A percentile compares a stretch with the other conserved stretches of the same genome.
Evolutionary conservation across 106 monocot species (phyloP).

Genomic region (Allium cepa): DNA sequence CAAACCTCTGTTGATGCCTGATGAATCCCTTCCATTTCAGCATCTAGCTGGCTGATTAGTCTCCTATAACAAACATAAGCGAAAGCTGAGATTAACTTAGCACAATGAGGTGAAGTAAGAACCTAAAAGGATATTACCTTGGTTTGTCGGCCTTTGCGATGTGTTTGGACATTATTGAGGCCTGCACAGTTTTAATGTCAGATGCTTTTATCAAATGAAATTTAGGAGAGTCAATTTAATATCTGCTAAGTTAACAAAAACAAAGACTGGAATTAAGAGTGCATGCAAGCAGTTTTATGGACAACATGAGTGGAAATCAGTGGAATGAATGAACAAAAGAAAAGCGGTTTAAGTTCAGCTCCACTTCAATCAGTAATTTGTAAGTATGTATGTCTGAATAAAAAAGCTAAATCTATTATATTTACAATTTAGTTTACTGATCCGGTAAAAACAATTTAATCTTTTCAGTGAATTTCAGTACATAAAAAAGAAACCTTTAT

Average conservation of each 20-base stretch:
- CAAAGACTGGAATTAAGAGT: too few species aligned
- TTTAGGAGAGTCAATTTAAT: not conserved
- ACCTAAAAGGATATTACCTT: conserved; percentile 21
- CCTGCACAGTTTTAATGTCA: conserved; percentile 35
- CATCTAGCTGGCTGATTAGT: conserved; percentile 37
- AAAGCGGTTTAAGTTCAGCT: not conserved
- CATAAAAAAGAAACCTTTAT: too few species aligned
- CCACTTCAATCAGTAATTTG: not conserved
- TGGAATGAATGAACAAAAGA: not conserved
- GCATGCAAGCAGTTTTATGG: too few species aligned
- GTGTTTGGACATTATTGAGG: conserved; percentile 89
- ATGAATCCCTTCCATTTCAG: conserved; percentile 21
- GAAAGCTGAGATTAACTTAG: not conserved
- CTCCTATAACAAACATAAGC: conserved; percentile 21
- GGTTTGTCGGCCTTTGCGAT: conserved; percentile 67
- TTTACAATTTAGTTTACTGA: too few species aligned
- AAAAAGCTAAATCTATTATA: too few species aligned
- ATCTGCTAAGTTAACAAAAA: not conserved
- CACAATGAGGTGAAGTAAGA: not conserved
- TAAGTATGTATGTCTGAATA: too few species aligned
- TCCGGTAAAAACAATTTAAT: too few species aligned
- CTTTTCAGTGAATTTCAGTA: too few species aligned
- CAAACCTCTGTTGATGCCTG: conserved; percentile 24
- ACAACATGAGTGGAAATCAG: not conserved
- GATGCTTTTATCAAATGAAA: not conserved